These are phyloP conservation scores for Puccinia polysora DNA, from an alignment of 1,284 basidiomycete species.

Conservation along the genomic window DNA sequence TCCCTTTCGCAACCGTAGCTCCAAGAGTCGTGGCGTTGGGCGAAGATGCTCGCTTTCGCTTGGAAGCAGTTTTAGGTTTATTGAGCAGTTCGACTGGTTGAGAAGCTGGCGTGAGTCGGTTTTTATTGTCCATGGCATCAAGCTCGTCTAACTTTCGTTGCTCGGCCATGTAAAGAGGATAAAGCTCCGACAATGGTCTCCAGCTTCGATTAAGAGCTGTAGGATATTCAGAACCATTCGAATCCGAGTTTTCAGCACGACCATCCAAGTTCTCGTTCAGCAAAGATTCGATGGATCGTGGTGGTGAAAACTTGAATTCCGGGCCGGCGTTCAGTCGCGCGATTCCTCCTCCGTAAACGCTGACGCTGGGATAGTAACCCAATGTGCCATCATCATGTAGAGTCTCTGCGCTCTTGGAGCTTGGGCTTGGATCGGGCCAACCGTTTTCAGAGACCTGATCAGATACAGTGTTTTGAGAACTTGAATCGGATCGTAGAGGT, in stretches of 20 bases:
- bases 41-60: conserved; percentile 9
- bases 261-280: neutral
- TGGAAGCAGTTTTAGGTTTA: conserved; percentile 7
- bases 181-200: conserved; percentile 35
- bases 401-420: conserved; percentile 58
- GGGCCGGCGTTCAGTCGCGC: conserved; percentile 83
- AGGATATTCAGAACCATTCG: neutral
- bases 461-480: conserved; percentile 43
- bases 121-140: conserved; percentile 16
- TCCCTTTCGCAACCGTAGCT: neutral
- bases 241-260: neutral
- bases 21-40: neutral
- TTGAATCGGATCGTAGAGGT: conserved; percentile 63
- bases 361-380: conserved; percentile 93
- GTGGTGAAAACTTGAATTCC: conserved; percentile 70
- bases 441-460: conserved; percentile 1
- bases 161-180: conserved; percentile 35
- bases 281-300: conserved; percentile 38
- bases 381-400: conserved; percentile 87
- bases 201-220: neutral
- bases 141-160: conserved; percentile 33
- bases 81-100: neutral
- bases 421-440: conserved; percentile 47
- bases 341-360: conserved; percentile 82
- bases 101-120: neutral